A percentile compares a stretch with the other conserved stretches of the same genome.
These are phyloP conservation scores for Eimeria nieschulzi DNA, from an alignment of 169 alveolate species.

Conservation along the genomic window DNA sequence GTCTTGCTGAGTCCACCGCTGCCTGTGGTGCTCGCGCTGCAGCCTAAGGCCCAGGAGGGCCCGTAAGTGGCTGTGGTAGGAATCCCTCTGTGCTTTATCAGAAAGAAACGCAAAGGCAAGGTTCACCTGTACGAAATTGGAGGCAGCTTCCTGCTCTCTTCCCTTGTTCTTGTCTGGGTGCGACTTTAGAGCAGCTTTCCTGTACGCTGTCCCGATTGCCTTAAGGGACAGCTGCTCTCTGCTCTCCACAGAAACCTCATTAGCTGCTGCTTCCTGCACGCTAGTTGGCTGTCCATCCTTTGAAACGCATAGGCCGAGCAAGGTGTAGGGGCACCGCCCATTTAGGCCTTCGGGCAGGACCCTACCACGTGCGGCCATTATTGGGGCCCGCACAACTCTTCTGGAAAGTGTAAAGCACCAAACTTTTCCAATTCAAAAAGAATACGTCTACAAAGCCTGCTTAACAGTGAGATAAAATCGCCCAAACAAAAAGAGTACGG, in stretches of 20 bases:
- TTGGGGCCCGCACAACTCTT: too few species aligned
- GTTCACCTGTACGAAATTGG: conserved; percentile 49
- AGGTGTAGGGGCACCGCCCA: conserved; percentile 47
- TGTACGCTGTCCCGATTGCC: conserved; percentile 43
- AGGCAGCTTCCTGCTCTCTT: conserved; percentile 58
- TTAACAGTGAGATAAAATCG: too few species aligned
- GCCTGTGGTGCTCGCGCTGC: conserved; percentile 55
- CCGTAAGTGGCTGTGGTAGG: conserved; percentile 48
- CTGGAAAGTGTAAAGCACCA: too few species aligned
- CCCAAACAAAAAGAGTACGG: too few species aligned
- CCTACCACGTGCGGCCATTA: conserved; percentile 19
- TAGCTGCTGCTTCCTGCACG: conserved; percentile 43
- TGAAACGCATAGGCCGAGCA: conserved; percentile 13
- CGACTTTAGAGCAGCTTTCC: conserved; percentile 65
- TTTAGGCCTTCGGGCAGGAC: conserved; percentile 41
- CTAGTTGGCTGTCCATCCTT: background rate
- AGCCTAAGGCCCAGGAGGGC: conserved; percentile 15
- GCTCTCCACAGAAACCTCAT: conserved; percentile 1
- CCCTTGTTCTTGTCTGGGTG: conserved; percentile 73
- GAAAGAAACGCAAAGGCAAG: conserved; percentile 60
- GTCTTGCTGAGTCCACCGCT: conserved; percentile 36
- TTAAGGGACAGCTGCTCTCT: conserved; percentile 25
- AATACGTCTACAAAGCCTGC: too few species aligned
- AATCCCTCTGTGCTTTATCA: conserved; percentile 1
- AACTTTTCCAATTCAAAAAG: too few species aligned